These are phyloP conservation scores for Aspergillus awamori DNA, from an alignment of 2,329 filamentous ascomycete species.

Conservation along the genomic window DNA sequence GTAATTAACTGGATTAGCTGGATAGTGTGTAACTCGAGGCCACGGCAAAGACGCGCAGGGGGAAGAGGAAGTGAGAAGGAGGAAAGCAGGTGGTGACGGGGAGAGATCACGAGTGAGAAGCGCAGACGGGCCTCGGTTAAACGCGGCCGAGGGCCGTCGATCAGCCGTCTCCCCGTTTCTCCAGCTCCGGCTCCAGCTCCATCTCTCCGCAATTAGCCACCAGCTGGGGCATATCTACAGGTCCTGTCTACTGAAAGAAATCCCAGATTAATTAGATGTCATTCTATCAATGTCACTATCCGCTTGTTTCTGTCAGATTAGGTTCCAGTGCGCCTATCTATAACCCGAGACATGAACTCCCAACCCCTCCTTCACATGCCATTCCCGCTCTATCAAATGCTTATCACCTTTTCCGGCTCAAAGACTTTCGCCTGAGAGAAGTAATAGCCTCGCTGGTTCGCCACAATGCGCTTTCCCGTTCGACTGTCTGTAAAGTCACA, in stretches of 20 bases:
- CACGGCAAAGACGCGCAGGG: neutral
- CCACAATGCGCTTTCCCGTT: slow-evolving; percentile 39
- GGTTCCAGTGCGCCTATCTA: neutral
- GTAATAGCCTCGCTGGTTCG: slow-evolving; percentile 49
- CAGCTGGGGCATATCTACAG: neutral
- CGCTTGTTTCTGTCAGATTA: neutral
- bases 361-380: neutral
- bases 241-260: too few relatives aligned
- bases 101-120: neutral
- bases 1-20: neutral
- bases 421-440: slow-evolving; percentile 43
- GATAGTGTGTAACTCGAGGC: neutral
- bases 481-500: slow-evolving; percentile 41
- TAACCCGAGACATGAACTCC: neutral
- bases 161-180: slow-evolving; percentile 2
- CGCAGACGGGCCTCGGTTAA: slow-evolving; percentile 1
- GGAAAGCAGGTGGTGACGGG: slow-evolving; percentile 49
- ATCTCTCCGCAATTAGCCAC: neutral
- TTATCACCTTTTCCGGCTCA: slow-evolving; percentile 33
- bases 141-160: slow-evolving; percentile 8
- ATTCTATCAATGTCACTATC: neutral
- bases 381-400: slow-evolving; percentile 6
- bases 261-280: too few relatives aligned
- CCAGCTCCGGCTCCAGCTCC: neutral
- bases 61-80: neutral